Base-by-base conservation (phyloP, 2,329 filamentous ascomycete genomes). In the Paecilomyces variotii region DNA sequence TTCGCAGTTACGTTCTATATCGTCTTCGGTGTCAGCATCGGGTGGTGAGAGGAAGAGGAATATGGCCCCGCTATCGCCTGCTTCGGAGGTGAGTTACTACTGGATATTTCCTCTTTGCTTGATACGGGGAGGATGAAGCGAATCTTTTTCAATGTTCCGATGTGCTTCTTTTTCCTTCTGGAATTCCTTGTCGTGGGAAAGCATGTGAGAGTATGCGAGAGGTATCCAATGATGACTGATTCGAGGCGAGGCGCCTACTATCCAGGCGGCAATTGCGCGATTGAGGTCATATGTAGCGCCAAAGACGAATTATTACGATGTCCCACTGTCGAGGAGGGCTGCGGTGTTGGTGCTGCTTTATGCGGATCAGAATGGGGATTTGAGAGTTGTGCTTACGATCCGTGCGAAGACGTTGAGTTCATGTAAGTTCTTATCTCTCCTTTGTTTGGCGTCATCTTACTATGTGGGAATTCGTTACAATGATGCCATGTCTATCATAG, bases 301-400 rank as follows among this genome's bases (percentile, higher is more conserved):
- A 49, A 78, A 81, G 7, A 84, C 83, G 5, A 78, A 77, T 61
- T 87, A 84, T 73, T 74, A 79, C 62, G 75, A 78, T 55, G 79
- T 84, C 50, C 84, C 84, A 1, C 68, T 85, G 7, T 79, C 77
- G 12, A 84, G 90, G 61, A 85, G 91, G 64, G 93, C 93, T 12
- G 92, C 93, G 26, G 93, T 97, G 49, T 78, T 97, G 57, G 82
- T 97, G 54, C 82, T 97, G 56, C 82, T 97, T 1, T 97, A 94
- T 71, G 90, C 91, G 35, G 93, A 97, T 73, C 82, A 83, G 51
- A 80, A 82, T 62, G 93, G 93, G 49, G 89, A 96, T 64, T 78
- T 97, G 60, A 84, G 82, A 61, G 82, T 86, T 9, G 82, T 87
- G 14, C 76, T 87, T 56, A 87, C 84, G 2, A 85, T 87, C 70